A percentile compares a stretch with the other conserved stretches of the same genome.
phyloP scores from a whole-genome alignment of 768 basidiomycete species.

The Lactifluus rugatus region DNA sequence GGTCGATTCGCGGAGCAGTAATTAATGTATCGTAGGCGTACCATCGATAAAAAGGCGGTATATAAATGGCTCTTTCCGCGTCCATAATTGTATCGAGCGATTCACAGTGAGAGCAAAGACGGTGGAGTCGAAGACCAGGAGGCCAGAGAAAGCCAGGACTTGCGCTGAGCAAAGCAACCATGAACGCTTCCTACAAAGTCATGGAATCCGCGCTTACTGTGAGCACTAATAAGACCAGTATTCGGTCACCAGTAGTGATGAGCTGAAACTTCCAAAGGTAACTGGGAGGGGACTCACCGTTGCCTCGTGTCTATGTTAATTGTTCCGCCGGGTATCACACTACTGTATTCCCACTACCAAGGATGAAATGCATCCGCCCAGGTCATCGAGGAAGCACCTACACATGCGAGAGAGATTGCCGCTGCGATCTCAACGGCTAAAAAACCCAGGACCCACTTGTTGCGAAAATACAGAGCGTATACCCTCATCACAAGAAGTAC shows the following conservation, averaged over 20 bases:
- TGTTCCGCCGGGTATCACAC: neutral
- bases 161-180: constrained; percentile 9
- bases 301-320: neutral
- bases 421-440: constrained; percentile 5
- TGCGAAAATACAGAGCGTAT: constrained; percentile 23
- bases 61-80: constrained; percentile 7
- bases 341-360: neutral
- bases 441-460: constrained; percentile 16
- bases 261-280: neutral
- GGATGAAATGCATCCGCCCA: neutral
- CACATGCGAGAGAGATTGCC: neutral
- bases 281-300: neutral
- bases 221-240: neutral
- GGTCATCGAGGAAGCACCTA: neutral
- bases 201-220: neutral
- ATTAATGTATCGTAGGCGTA: neutral
- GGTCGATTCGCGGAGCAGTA: neutral
- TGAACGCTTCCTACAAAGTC: neutral
- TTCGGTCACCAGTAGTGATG: neutral
- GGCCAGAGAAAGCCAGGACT: constrained; percentile 11
- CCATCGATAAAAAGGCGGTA: constrained; percentile 7
- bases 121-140: constrained; percentile 18
- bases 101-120: constrained; percentile 19
- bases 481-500: constrained; percentile 22
- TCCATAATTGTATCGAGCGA: constrained; percentile 11